Percentiles rank a stretch among this genome's conserved stretches.
phyloP scores from a whole-genome alignment of 345 rosid genomes.

The Trapa bicornis region DNA sequence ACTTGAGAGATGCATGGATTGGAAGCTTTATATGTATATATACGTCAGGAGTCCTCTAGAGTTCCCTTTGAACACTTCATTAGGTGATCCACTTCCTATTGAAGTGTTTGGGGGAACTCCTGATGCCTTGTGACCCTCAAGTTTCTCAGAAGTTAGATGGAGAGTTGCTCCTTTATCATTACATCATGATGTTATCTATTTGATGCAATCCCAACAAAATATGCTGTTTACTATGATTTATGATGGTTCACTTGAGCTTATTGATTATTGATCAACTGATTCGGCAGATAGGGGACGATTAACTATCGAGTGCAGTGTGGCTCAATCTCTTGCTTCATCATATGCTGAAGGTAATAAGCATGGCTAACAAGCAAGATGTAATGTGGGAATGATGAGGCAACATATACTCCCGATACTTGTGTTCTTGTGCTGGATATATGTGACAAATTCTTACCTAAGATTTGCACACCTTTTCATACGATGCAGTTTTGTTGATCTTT shows the following conservation, averaged over 20 bases:
- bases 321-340: not conserved
- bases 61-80: constrained; percentile 33
- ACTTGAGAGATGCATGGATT: not conserved
- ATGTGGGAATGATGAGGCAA: not conserved
- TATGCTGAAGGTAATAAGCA: not conserved
- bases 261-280: not conserved
- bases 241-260: no score
- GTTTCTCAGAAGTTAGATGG: not conserved
- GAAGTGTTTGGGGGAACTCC: constrained; percentile 62
- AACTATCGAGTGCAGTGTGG: not conserved
- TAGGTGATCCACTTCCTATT: constrained; percentile 12
- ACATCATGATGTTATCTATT: not conserved
- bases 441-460: not conserved
- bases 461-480: not conserved
- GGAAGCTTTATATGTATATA: not conserved
- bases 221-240: not conserved
- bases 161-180: not conserved
- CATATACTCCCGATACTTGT: not conserved
- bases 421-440: not conserved
- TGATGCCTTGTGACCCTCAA: constrained; percentile 19
- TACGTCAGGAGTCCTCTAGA: constrained; percentile 16
- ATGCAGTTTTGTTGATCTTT: not conserved
- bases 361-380: not conserved
- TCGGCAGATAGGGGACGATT: no score
- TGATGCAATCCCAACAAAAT: not conserved